Percentiles rank a stretch among this genome's conserved stretches.
Evolutionary conservation across 1,284 basidiomycete genomes (phyloP).

Genomic region (Puccinia novopanici): DNA sequence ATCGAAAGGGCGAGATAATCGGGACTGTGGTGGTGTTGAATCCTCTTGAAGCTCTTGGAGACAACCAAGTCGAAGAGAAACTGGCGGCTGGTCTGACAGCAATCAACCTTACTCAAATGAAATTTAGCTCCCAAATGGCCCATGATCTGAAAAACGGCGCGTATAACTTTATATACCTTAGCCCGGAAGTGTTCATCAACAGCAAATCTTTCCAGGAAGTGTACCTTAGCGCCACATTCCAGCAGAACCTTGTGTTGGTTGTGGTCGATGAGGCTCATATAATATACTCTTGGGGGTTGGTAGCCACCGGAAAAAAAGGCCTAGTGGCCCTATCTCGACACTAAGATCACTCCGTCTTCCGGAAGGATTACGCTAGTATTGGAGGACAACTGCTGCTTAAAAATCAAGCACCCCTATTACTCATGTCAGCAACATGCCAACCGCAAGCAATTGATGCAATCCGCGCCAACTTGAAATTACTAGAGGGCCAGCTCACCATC

Average conservation of each 20-base stretch:
- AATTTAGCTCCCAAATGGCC: neutral
- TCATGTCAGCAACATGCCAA: conserved; percentile 20
- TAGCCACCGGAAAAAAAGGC: neutral
- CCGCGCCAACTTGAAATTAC: neutral
- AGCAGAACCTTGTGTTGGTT: neutral
- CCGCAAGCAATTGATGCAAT: neutral
- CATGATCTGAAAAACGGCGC: neutral
- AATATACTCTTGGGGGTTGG: neutral
- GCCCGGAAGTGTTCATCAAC: conserved; percentile 20
- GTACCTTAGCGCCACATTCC: neutral
- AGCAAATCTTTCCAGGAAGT: neutral
- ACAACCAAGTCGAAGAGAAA: too few species aligned
- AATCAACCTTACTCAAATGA: neutral
- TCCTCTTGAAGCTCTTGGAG: conserved; percentile 11
- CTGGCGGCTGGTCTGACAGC: neutral
- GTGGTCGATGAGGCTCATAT: neutral
- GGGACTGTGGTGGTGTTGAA: conserved; percentile 9
- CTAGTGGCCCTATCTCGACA: neutral
- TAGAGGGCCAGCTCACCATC: neutral
- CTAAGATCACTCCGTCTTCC: neutral
- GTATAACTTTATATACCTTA: neutral
- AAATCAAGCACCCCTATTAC: neutral
- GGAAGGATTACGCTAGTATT: neutral
- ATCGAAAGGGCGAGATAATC: neutral
- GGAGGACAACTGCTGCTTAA: neutral